Base-by-base conservation (phyloP, 1,139 yeast species). In the Pneumocystis oryctolagi region DNA sequence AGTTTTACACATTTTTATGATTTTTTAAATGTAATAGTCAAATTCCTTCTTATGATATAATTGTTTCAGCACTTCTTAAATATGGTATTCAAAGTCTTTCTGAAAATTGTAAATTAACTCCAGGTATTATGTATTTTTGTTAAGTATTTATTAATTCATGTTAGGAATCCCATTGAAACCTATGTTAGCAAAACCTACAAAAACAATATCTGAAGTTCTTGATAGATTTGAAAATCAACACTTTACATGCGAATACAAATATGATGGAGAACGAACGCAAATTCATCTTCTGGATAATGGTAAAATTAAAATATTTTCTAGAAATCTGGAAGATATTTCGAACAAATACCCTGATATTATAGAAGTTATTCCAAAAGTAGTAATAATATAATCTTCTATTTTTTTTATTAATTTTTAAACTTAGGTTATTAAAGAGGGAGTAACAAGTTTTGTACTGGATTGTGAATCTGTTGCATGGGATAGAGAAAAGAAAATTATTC, bases 391-490 rank as follows among this genome's bases (percentile, higher is more conserved):
- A 47, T 25, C n/a, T n/a, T 47, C 18, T 12, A 8, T 5, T 6
- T 20, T 25, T 47, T 25, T 12, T 42, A 25, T 47, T 47, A 6
- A 47, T 0, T 83, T 86, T 61, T 80, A 88, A 30, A 81, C 82
- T 53, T 85, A 84, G 61, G 82, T 89, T 66, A 74, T 84, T 60
- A 75, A 74, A 32, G 74, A 76, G 1, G 71, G 69, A 3, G 75
- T 79, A 20, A 71, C 72, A 6, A 76, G 77, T 61, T 82, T 90
- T 73, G 89, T 92, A 65, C 74, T 92, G 64, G 99, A 92, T 72
- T 88, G 97, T 74, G 99, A 92, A 74, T 97, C 97, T 5, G 98
- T 94, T n/a, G 99, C 98, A 0, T 92, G 96, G 96, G 97, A 92
- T 73, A 77, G 85, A 65, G 84, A 78, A 60, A 78, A 80, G 28